Evolutionary conservation across 371 early-diverging fungal genomes (phyloP).

Genomic region (Mortierella sp.): DNA sequence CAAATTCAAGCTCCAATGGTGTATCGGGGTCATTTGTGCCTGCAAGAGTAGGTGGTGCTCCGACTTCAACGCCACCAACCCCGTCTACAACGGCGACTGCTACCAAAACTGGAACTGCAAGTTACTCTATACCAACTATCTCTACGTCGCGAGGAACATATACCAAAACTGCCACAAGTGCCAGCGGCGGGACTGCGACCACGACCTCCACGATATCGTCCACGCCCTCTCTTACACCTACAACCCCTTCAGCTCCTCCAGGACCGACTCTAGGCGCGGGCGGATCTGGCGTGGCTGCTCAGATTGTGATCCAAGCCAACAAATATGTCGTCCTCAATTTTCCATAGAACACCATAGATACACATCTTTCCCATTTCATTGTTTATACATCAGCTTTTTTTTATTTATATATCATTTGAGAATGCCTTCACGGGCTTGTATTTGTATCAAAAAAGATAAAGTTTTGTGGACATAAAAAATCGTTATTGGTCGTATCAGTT

Average conservation of each 20-base stretch:
- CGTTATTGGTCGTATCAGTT: background rate
- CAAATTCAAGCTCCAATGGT: conserved; percentile 12
- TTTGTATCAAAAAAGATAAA: background rate
- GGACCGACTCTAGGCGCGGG: conserved; percentile 26
- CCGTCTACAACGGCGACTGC: background rate
- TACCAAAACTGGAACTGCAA: background rate
- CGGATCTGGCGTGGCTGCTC: conserved; percentile 19
- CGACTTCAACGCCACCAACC: background rate
- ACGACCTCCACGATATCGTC: conserved; percentile 7
- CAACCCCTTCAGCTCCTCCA: background rate
- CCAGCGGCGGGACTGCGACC: background rate
- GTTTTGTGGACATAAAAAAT: background rate
- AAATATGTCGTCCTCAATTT: conserved; percentile 31
- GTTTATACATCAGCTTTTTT: background rate
- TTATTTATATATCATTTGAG: no score
- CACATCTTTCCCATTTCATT: background rate
- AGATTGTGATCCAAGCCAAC: conserved; percentile 46
- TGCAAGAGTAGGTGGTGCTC: background rate
- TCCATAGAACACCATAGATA: conserved; percentile 15
- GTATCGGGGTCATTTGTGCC: conserved; percentile 27
- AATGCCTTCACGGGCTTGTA: background rate
- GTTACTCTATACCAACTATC: background rate
- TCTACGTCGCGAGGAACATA: background rate
- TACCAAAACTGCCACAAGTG: background rate
- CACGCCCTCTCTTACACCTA: background rate